A percentile compares a stretch with the other conserved stretches of the same genome.
These are phyloP conservation scores for Buddleja alternifolia DNA, from an alignment of 257 asterid species.

Conservation along the genomic window DNA sequence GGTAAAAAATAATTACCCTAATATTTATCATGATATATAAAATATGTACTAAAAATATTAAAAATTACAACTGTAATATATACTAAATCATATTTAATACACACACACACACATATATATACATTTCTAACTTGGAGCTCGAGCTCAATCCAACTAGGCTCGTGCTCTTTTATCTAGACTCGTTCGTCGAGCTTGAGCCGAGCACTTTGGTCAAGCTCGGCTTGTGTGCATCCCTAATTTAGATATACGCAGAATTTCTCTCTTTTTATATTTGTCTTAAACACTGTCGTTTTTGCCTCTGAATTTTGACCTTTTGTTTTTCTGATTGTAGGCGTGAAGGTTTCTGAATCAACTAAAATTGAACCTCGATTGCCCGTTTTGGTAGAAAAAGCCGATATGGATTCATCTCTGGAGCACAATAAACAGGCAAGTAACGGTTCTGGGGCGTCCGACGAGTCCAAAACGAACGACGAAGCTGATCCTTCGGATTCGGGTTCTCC, in stretches of 20 bases:
- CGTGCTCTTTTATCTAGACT: too few species aligned
- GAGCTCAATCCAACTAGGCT: too few species aligned
- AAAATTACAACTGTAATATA: too few species aligned
- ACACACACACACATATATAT: too few species aligned
- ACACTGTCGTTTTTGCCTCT: slow-evolving; percentile 21
- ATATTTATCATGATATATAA: too few species aligned
- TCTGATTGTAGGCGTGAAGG: slow-evolving; percentile 35
- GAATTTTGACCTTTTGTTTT: slow-evolving; percentile 19
- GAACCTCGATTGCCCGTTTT: slow-evolving; percentile 39
- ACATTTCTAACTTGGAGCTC: too few species aligned
- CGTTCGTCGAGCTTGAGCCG: too few species aligned
- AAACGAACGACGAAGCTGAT: slow-evolving; percentile 28
- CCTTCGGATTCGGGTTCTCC: slow-evolving; percentile 27
- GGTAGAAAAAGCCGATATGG: slow-evolving; percentile 37
- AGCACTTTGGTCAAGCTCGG: too few species aligned
- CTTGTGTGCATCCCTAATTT: slow-evolving; percentile 1
- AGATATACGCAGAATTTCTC: background rate
- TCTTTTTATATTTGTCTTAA: background rate
- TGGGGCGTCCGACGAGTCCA: slow-evolving; percentile 26
- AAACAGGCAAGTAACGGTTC: slow-evolving; percentile 21
- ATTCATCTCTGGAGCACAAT: slow-evolving; percentile 38
- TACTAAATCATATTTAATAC: too few species aligned
- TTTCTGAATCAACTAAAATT: slow-evolving; percentile 36
- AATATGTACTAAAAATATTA: too few species aligned
- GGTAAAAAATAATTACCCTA: too few species aligned